phyloP scores from a whole-genome alignment of 495 filamentous ascomycete genomes.

The Daldinia grandis region DNA sequence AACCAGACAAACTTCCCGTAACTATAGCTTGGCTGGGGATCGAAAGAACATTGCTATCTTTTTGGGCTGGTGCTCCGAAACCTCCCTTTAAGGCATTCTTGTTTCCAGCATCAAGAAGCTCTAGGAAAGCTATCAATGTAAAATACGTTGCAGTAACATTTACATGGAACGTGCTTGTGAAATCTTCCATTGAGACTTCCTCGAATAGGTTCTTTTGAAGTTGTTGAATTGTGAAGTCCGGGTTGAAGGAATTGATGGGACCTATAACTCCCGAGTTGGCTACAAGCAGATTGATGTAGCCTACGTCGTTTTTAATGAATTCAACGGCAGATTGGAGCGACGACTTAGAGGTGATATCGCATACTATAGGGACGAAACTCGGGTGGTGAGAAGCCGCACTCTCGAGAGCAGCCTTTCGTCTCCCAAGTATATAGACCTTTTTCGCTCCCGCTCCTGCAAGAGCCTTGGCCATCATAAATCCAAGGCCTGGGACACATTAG shows the following conservation, averaged over 20 bases:
- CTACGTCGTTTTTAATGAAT: conserved; percentile 56
- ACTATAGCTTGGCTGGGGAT: conserved; percentile 64
- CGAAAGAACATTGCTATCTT: conserved; percentile 46
- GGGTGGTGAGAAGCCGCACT: conserved; percentile 45
- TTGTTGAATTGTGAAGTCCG: conserved; percentile 51
- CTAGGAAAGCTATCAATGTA: conserved; percentile 64
- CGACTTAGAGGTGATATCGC: conserved; percentile 66
- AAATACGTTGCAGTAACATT: conserved; percentile 64
- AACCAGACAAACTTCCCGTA: conserved; percentile 63
- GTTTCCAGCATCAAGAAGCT: conserved; percentile 69
- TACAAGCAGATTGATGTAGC: conserved; percentile 65
- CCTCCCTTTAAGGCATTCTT: conserved; percentile 53
- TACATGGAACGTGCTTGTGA: conserved; percentile 57
- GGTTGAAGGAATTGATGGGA: conserved; percentile 49
- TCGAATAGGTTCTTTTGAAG: conserved; percentile 56
- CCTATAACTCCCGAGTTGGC: conserved; percentile 67
- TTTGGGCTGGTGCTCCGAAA: conserved; percentile 40
- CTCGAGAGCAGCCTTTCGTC: conserved; percentile 62
- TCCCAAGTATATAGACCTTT: conserved; percentile 74
- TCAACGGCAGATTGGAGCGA: conserved; percentile 59
- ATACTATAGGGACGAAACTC: conserved; percentile 63
- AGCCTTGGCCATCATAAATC: conserved; percentile 69
- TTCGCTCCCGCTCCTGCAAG: conserved; percentile 69
- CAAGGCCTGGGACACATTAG: conserved; percentile 61
- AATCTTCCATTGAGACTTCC: conserved; percentile 56